Evolutionary conservation across 345 rosid species (phyloP).

Genomic region (Litchi chinensis): DNA sequence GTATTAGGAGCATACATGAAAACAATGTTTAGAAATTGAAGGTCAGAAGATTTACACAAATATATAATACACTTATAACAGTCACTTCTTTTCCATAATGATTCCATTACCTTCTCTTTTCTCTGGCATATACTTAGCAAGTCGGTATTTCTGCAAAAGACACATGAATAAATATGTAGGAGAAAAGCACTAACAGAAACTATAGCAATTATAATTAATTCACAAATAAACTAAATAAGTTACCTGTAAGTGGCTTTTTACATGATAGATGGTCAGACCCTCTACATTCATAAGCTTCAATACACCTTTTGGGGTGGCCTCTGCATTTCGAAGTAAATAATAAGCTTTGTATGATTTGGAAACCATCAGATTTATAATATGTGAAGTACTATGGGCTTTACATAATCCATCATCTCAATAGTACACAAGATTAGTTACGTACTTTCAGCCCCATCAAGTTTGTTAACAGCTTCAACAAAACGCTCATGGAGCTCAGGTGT

Average conservation of each 20-base stretch:
- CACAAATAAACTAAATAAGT: conserved; percentile 13
- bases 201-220: conserved; percentile 17
- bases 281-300: conserved; percentile 87
- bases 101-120: conserved; percentile 72
- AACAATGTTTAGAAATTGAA: not conserved
- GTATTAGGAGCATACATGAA: not conserved
- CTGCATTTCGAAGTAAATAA: conserved; percentile 46
- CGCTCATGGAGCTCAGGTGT: conserved; percentile 84
- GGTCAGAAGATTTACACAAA: not conserved
- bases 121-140: conserved; percentile 91
- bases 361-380: not conserved
- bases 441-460: conserved; percentile 95
- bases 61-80: not conserved
- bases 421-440: conserved; percentile 31
- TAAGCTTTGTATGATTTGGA: not conserved
- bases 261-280: conserved; percentile 91
- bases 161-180: conserved; percentile 4
- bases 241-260: conserved; percentile 97
- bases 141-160: conserved; percentile 81
- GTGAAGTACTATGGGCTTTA: not conserved
- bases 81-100: not conserved
- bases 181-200: not conserved
- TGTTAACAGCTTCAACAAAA: conserved; percentile 67
- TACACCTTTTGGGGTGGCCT: conserved; percentile 92
- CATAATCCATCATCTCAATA: not conserved